phyloP scores from a whole-genome alignment of 2,329 filamentous ascomycete genomes.

The Daldinia eschscholtzii region DNA sequence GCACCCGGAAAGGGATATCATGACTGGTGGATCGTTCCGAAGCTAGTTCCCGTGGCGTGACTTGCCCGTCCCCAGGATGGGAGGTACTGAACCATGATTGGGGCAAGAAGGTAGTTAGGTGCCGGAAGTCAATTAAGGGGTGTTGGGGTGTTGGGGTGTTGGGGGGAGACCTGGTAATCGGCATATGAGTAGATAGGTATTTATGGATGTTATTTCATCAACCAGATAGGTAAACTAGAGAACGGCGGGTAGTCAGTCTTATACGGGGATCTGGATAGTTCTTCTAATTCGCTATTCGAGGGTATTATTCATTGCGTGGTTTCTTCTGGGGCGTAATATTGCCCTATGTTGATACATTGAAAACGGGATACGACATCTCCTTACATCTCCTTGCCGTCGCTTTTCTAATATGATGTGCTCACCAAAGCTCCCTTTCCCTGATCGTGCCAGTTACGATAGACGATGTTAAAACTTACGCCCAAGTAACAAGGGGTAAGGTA shows the following conservation, averaged over 20 bases:
- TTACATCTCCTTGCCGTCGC: background rate
- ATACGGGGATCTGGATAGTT: slow-evolving; percentile 1
- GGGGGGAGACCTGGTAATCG: background rate
- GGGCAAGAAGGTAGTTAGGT: background rate
- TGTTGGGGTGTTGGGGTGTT: background rate
- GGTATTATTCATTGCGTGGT: slow-evolving; percentile 18
- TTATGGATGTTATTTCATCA: background rate
- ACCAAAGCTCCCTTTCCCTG: background rate
- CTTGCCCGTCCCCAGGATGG: background rate
- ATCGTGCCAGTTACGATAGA: background rate
- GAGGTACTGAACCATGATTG: background rate
- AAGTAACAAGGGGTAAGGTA: slow-evolving; percentile 1
- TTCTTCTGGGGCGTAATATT: background rate
- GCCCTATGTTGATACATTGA: slow-evolving; percentile 19
- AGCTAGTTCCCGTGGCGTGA: slow-evolving; percentile 52
- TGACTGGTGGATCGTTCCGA: slow-evolving; percentile 74
- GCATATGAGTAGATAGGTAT: background rate
- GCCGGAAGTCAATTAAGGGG: background rate
- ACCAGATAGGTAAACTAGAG: slow-evolving; percentile 8
- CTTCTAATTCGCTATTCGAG: slow-evolving; percentile 19
- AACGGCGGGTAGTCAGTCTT: background rate
- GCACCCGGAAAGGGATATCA: slow-evolving; percentile 68
- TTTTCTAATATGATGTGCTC: background rate
- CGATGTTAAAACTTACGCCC: background rate
- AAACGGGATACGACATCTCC: slow-evolving; percentile 14